Conservation (phyloP, 2,329 filamentous ascomycete species). For the Tolypocladium capitatum region DNA sequence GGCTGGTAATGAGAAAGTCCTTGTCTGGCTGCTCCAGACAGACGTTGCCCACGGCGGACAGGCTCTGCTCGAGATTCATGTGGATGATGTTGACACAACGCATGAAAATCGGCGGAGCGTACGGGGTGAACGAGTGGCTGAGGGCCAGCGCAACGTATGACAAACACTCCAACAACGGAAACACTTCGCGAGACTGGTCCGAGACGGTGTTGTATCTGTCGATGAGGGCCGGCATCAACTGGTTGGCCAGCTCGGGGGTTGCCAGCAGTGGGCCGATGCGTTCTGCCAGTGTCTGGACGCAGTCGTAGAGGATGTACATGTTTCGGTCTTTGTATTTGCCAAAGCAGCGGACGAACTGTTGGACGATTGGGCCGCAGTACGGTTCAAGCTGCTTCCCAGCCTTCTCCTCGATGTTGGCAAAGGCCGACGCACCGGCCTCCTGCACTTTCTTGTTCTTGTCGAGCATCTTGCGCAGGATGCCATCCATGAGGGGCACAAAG, state of each 20-base stretch:
- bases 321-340: slow-evolving; percentile 95
- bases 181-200: slow-evolving; percentile 84
- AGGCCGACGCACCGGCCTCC: slow-evolving; percentile 88
- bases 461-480: slow-evolving; percentile 85
- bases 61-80: slow-evolving; percentile 70
- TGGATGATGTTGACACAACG: slow-evolving; percentile 88
- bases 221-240: slow-evolving; percentile 88
- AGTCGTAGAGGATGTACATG: slow-evolving; percentile 98
- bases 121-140: slow-evolving; percentile 68
- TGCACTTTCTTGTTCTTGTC: slow-evolving; percentile 97
- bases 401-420: slow-evolving; percentile 91
- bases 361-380: slow-evolving; percentile 81
- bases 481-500: slow-evolving; percentile 96
- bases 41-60: slow-evolving; percentile 55
- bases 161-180: slow-evolving; percentile 89
- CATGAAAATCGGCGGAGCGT: slow-evolving; percentile 72
- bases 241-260: slow-evolving; percentile 64
- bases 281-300: slow-evolving; percentile 91
- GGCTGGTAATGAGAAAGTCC: slow-evolving; percentile 89
- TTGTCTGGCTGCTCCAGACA: slow-evolving; percentile 74
- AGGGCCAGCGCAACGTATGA: slow-evolving; percentile 88
- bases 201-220: slow-evolving; percentile 74
- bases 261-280: slow-evolving; percentile 73
- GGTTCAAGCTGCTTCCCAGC: slow-evolving; percentile 67
- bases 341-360: slow-evolving; percentile 87